Evolutionary conservation across 169 alveolate genomes (phyloP).

Genomic region (Plasmodium vivax): DNA sequence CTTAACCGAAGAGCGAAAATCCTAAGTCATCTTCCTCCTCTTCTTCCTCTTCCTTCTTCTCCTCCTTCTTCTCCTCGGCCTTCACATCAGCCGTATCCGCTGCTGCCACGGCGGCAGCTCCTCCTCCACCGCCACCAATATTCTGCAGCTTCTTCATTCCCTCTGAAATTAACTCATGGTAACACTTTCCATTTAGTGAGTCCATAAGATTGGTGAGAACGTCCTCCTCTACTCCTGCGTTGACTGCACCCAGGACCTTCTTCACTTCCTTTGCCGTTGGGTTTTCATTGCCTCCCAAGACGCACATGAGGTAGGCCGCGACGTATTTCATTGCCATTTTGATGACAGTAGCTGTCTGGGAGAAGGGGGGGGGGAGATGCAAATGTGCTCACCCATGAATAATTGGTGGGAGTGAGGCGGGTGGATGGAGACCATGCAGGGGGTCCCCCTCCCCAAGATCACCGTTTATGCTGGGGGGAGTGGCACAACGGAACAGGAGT

Average conservation of each 20-base stretch:
- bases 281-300: constrained; percentile 83
- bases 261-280: constrained; percentile 82
- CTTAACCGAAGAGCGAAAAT: constrained; percentile 85
- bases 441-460: background rate
- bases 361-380: background rate
- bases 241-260: constrained; percentile 81
- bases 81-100: constrained; percentile 78
- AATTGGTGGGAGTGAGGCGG: background rate
- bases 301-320: constrained; percentile 84
- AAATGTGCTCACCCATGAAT: background rate
- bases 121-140: constrained; percentile 82
- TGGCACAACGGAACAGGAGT: background rate
- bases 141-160: constrained; percentile 82
- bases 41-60: constrained; percentile 81
- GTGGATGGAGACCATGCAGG: background rate
- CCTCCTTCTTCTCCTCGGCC: constrained; percentile 77
- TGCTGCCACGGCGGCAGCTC: constrained; percentile 78
- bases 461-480: background rate
- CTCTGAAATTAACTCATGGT: constrained; percentile 82
- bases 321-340: constrained; percentile 86
- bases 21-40: constrained; percentile 89
- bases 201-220: constrained; percentile 76
- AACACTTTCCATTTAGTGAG: constrained; percentile 80
- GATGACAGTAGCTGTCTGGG: background rate
- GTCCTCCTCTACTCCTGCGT: constrained; percentile 84